Percentiles rank a stretch among this genome's conserved stretches.
These are phyloP conservation scores for Bryoerythrophyllum caledonicum DNA, from an alignment of 225 moss, liverwort and hornwort genomes.

Conservation along the genomic window DNA sequence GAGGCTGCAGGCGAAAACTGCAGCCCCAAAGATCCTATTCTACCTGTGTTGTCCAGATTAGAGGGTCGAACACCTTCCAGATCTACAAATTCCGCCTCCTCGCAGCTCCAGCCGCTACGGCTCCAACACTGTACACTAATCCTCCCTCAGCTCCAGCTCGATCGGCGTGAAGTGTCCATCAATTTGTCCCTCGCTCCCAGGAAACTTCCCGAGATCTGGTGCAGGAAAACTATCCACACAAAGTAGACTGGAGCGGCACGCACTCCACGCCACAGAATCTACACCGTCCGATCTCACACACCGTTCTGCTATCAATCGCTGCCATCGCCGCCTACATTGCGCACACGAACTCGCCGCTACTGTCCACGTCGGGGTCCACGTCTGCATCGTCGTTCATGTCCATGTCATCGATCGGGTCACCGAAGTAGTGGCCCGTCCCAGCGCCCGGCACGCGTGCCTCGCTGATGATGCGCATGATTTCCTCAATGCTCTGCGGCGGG, in stretches of 20 bases:
- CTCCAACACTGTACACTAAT: conserved; percentile 13
- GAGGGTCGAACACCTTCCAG: neutral
- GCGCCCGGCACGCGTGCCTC: conserved; percentile 48
- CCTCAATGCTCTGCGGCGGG: conserved; percentile 89
- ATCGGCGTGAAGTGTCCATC: neutral
- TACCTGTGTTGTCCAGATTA: too few species aligned
- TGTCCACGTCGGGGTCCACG: conserved; percentile 70
- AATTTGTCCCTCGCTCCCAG: conserved; percentile 1
- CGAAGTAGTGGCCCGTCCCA: conserved; percentile 56
- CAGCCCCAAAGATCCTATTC: conserved; percentile 22
- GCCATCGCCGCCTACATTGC: conserved; percentile 53
- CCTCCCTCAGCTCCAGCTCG: neutral
- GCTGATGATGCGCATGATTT: conserved; percentile 80
- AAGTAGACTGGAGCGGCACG: neutral
- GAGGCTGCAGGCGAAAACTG: conserved; percentile 25
- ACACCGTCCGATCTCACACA: conserved; percentile 10
- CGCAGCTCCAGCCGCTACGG: too few species aligned
- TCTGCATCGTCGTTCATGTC: conserved; percentile 88
- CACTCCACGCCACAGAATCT: conserved; percentile 23
- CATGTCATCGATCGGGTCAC: conserved; percentile 67
- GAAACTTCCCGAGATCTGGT: neutral
- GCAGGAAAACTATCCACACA: conserved; percentile 38
- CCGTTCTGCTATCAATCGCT: conserved; percentile 8
- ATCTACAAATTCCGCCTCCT: neutral
- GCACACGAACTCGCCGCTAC: conserved; percentile 98